phyloP scores from a whole-genome alignment of 2,329 filamentous ascomycete species.

The Sclerotinia minor region DNA sequence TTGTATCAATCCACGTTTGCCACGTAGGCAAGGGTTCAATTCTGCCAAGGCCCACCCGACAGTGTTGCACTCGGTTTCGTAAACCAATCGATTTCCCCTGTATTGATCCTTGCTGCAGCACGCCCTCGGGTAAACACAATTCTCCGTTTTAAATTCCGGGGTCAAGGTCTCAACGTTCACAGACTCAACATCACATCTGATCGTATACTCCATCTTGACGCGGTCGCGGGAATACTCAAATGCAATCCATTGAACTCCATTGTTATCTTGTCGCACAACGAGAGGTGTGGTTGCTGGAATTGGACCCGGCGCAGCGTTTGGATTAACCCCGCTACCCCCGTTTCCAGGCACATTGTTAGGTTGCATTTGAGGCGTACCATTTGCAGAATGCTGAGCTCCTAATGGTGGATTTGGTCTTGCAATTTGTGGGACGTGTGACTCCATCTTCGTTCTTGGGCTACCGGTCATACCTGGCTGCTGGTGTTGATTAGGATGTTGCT shows the following conservation, averaged over 20 bases:
- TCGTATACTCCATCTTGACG: conserved; percentile 99
- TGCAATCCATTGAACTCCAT: conserved; percentile 97
- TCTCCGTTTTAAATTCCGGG: conserved; percentile 93
- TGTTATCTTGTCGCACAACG: conserved; percentile 91
- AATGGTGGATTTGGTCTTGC: conserved; percentile 57
- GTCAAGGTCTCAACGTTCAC: conserved; percentile 85
- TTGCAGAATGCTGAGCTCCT: conserved; percentile 46
- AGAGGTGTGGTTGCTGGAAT: conserved; percentile 95
- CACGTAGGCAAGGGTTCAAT: conserved; percentile 84
- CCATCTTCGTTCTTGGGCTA: conserved; percentile 64
- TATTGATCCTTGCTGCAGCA: conserved; percentile 96
- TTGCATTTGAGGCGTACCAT: conserved; percentile 47
- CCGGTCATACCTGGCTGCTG: conserved; percentile 59
- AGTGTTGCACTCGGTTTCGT: conserved; percentile 98
- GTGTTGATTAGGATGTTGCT: conserved; percentile 56
- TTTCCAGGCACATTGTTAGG: conserved; percentile 44
- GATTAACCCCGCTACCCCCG: conserved; percentile 65
- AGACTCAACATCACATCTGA: conserved; percentile 95
- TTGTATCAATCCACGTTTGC: conserved; percentile 94
- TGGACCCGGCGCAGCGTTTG: conserved; percentile 89
- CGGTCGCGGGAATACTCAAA: conserved; percentile 97
- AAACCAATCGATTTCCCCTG: conserved; percentile 89
- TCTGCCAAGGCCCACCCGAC: conserved; percentile 99
- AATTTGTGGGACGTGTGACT: conserved; percentile 62
- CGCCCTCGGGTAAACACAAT: conserved; percentile 95